Base-by-base conservation (phyloP, 2,329 filamentous ascomycete genomes). In the Phyllosticta citrichinensis region DNA sequence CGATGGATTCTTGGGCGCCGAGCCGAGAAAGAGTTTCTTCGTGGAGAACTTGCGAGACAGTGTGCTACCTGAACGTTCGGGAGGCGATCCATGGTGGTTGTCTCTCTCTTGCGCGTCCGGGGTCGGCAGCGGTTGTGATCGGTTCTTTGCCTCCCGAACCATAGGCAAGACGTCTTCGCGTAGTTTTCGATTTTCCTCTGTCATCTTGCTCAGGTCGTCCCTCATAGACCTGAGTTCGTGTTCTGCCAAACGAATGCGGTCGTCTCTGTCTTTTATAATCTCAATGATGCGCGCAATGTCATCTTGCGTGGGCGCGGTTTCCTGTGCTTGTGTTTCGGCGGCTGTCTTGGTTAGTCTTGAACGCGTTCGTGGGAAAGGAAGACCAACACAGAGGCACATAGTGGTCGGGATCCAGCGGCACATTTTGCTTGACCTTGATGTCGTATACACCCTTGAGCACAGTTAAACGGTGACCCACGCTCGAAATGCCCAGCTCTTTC, bases 401-500 rank as follows among this genome's bases (percentile, higher is more conserved):
- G 74, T 97, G 90, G 69, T 97, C 93, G 64, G 87, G 87, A 71
- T 97, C 93, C 68, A 97, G 83, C 17, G 90, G 88, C 63, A 97
- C 84, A 68, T 96, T 91, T 70, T 97, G 92, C 65, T 91, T 91
- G 73, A 93, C 87, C 78, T 99, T 99, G 70, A 94, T 87, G 70
- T 97, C 92, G 76, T 97, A 97, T 60, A 97, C 91, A 68, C 87
- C 92, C 77, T 97, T 97, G 62, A 99, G 81, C 62, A 99, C 95
- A 22, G 91, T 96, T 68, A 99, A 80, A 63, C 94, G 87, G 77
- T 99, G 94, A 51, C 94, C 94, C 55, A 97, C 91, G 76, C 93
- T 97, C 64, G 81, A 80, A 65, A 99, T 89, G 55, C 92, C 92
- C 86, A 97, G 93, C 71, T 95, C 91, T 75, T 95, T 96, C 68